Base-by-base conservation (phyloP, 257 asterid species). In the Ocimum tenuiflorum region DNA sequence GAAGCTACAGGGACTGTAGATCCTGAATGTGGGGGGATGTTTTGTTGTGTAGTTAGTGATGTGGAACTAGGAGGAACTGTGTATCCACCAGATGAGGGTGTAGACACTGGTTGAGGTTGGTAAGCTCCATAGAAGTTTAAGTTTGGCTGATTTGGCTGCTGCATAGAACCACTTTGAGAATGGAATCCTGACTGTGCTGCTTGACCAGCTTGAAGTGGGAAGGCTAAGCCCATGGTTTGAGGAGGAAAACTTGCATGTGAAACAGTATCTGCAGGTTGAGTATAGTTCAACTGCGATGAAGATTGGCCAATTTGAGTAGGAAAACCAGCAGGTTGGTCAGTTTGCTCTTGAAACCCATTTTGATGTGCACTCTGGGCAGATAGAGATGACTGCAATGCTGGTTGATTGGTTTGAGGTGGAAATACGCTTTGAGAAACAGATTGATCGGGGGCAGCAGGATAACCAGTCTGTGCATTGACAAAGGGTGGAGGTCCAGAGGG, bases 281-380 rank as follows among this genome's bases (percentile, higher is more conserved):
- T 79, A 60, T 83, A 78, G 69, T 65, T 74, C 65, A 27, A 2
- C 4, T 27, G 31, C 31, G 4, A 27, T 27, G 31, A 27, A 27
- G 79, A 64, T 24, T 77, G 88, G 47, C 79, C 83, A 63, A 76
- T 78, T 73, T 86, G 96, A 73, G 79, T 70, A 53, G 85, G 79
- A 74, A 74, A 82, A 60, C 76, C 31, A 27, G 31, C 78, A 15
- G 79, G 53, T 49, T 73, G 88, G 48, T 68, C 78, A 3, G 70
- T 70, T 56, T 73, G 84, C 41, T 76, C 20, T 53, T 71, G 80
- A 71, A 70, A 80, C 61, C 74, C 80, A 47, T 68, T 77, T 41
- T 71, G 84, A 8, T 78, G 65, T 11, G 73, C 73, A 60, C 50
- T 53, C 31, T 27, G 31, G 31, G 3, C 31, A 4, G 31, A 1